phyloP scores from a whole-genome alignment of 371 early-diverging fungal genomes.

The Lichtheimia ramosa region DNA sequence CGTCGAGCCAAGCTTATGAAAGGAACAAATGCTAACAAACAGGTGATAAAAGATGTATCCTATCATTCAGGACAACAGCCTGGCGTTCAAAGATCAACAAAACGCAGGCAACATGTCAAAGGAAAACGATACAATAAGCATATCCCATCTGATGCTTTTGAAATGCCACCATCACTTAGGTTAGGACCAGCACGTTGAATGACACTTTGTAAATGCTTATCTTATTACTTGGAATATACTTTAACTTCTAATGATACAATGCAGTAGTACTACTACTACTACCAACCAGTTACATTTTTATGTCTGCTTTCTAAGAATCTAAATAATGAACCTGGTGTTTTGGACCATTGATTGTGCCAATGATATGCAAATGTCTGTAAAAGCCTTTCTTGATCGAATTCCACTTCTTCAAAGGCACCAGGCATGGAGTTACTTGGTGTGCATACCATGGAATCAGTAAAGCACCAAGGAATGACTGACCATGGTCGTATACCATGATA shows the following conservation, averaged over 20 bases:
- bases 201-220: no score
- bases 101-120: background rate
- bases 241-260: no score
- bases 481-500: slow-evolving; percentile 48
- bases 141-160: slow-evolving; percentile 2
- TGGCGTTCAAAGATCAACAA: background rate
- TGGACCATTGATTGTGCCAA: slow-evolving; percentile 62
- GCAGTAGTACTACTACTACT: background rate
- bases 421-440: slow-evolving; percentile 54
- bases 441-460: slow-evolving; percentile 52
- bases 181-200: slow-evolving; percentile 6
- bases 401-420: slow-evolving; percentile 47
- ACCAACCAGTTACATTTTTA: slow-evolving; percentile 44
- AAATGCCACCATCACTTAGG: slow-evolving; percentile 3
- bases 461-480: slow-evolving; percentile 56
- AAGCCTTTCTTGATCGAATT: slow-evolving; percentile 38
- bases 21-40: background rate
- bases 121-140: background rate
- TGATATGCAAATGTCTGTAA: slow-evolving; percentile 54
- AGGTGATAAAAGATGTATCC: background rate
- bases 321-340: slow-evolving; percentile 47
- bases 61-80: background rate
- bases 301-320: slow-evolving; percentile 44
- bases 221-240: no score
- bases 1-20: background rate